phyloP scores from a whole-genome alignment of 345 rosid genomes.

The Boechera stricta region DNA sequence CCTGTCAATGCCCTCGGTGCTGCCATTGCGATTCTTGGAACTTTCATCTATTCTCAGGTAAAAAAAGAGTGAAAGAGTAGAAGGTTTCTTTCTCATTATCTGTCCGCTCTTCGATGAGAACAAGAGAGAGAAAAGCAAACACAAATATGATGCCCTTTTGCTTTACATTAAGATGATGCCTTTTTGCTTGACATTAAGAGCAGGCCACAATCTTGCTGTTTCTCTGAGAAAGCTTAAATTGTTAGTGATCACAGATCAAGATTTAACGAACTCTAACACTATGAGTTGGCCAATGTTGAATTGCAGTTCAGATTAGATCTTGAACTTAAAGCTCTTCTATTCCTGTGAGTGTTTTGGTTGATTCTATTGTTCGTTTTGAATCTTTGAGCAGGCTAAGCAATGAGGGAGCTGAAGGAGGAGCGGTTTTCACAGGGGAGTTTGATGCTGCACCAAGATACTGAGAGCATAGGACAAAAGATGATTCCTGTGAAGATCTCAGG shows the following conservation, averaged over 20 bases:
- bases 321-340: background rate
- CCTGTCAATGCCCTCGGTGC: conserved; percentile 83
- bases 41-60: conserved; percentile 85
- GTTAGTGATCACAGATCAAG: conserved; percentile 1
- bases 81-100: background rate
- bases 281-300: background rate
- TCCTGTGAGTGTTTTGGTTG: conserved; percentile 12
- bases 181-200: background rate
- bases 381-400: conserved; percentile 32
- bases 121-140: background rate
- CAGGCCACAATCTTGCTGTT: background rate
- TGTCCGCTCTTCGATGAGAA: background rate
- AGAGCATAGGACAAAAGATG: background rate
- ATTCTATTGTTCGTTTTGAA: background rate
- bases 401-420: background rate
- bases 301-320: background rate
- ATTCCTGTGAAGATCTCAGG: conserved; percentile 30
- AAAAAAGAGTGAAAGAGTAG: background rate
- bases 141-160: background rate
- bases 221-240: background rate
- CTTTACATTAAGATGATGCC: background rate
- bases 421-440: conserved; percentile 21
- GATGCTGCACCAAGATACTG: conserved; percentile 1
- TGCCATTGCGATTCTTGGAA: conserved; percentile 77
- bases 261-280: background rate